Evolutionary conservation across 2,329 filamentous ascomycete genomes (phyloP), one percentile per base, ranked within the genome.

Genomic region (Tolypocladium amazonense): DNA sequence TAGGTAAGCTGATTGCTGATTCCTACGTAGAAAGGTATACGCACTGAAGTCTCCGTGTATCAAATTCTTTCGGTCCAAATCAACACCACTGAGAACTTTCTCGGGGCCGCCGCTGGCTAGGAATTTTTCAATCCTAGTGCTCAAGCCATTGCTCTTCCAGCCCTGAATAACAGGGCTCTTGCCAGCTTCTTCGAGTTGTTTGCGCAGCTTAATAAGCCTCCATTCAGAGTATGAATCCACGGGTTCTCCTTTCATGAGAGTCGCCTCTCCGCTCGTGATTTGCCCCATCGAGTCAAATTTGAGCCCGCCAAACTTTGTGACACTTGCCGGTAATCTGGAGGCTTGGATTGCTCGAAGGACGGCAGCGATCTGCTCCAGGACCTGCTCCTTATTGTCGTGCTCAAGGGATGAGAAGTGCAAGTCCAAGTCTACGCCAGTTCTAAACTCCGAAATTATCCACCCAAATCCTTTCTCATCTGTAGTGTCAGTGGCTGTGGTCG

Each of bases 1-100:
- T 4, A 27, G 14, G 37, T 56, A 23, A 43, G 55, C 25, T n/a
- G 20, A 45, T 12, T 33, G 38, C 25, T 41, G 53, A 14, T 9
- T 56, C 4, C 4, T 39, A 1, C n/a, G 2, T 11, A 30, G 39
- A 30, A 14, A 20, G 8, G 55, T n/a, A 7, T 14, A 61, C 66
- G 59, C 59, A 71, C 69, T 70, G 1, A 69, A 59, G 57, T 71
- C 68, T 9, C 64, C 66, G 18, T 71, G 68, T 7, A 68, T 61
- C 11, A 71, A 57, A 9, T 30, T 59, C 9, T 60, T 54, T 8
- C 58, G 55, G 4, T 43, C 18, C 14, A 56, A 43, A 15, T 68
- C 64, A 12, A 70, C 65, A 0, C 38, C 39, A 1, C 37, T 53
- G 4, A 70, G 62, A 3, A 64, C 35, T 1, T 54, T 58, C 3